These are phyloP conservation scores for Hortiboletus campestris DNA, from an alignment of 768 basidiomycete genomes.

Conservation along the genomic window DNA sequence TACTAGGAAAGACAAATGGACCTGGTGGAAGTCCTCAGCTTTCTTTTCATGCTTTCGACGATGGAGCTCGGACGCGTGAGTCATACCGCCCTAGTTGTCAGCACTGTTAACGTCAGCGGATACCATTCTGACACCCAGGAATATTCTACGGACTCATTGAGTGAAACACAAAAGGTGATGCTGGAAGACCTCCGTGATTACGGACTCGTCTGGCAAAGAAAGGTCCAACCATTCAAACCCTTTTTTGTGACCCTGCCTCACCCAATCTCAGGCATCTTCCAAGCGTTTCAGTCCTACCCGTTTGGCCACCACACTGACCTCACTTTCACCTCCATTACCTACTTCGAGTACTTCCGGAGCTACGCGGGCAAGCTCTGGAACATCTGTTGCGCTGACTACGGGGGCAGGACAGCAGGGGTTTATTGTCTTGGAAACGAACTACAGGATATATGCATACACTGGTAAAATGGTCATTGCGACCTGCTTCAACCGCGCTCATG, in stretches of 20 bases:
- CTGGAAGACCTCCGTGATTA: slow-evolving; percentile 92
- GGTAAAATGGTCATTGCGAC: slow-evolving; percentile 44
- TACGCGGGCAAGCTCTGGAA: slow-evolving; percentile 11
- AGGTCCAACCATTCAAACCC: slow-evolving; percentile 43
- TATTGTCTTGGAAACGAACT: slow-evolving; percentile 97
- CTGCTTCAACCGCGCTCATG: slow-evolving; percentile 12
- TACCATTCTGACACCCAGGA: slow-evolving; percentile 49
- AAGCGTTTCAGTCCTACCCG: slow-evolving; percentile 92
- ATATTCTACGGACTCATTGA: slow-evolving; percentile 81
- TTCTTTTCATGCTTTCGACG: slow-evolving; percentile 95
- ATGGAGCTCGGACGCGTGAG: slow-evolving; percentile 90
- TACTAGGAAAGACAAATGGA: slow-evolving; percentile 83
- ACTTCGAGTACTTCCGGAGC: slow-evolving; percentile 39
- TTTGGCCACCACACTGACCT: slow-evolving; percentile 90
- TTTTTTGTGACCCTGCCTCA: slow-evolving; percentile 13
- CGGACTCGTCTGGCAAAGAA: slow-evolving; percentile 87
- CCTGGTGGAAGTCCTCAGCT: slow-evolving; percentile 87
- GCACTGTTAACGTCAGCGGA: not conserved
- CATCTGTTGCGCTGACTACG: slow-evolving; percentile 39
- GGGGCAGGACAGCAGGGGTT: slow-evolving; percentile 78
- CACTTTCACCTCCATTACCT: slow-evolving; percentile 79
- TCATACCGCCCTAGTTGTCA: not conserved
- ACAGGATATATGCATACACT: slow-evolving; percentile 97
- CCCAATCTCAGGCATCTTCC: slow-evolving; percentile 53
- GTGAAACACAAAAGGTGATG: slow-evolving; percentile 80